Evolutionary conservation across 306 rosid genomes (phyloP).

Genomic region (Inga leiocalycina): DNA sequence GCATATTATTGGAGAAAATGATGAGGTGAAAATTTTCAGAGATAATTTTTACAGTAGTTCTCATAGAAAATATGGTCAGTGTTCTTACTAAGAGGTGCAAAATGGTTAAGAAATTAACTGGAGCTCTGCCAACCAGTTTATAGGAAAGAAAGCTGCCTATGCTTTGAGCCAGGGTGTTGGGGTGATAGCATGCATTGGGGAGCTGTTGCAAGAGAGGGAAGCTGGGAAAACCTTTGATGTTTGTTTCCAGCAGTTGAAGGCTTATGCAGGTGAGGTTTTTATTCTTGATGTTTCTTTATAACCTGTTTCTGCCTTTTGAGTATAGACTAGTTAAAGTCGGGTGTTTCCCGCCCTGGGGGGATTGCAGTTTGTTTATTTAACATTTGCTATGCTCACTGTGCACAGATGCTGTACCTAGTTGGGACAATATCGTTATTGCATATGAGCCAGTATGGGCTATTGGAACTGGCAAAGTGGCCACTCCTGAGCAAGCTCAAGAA

Average conservation of each 20-base stretch:
- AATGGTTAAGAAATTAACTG: slow-evolving; percentile 33
- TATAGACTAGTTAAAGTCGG: not conserved
- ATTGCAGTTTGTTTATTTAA: slow-evolving; percentile 28
- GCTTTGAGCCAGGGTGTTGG: slow-evolving; percentile 93
- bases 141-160: slow-evolving; percentile 97
- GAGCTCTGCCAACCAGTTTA: slow-evolving; percentile 66
- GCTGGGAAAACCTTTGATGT: slow-evolving; percentile 96
- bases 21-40: slow-evolving; percentile 68
- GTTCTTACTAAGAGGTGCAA: slow-evolving; percentile 28
- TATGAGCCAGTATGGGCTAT: slow-evolving; percentile 99
- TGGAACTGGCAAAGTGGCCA: slow-evolving; percentile 98
- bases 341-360: not conserved
- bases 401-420: slow-evolving; percentile 89
- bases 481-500: slow-evolving; percentile 98
- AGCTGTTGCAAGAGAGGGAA: slow-evolving; percentile 87
- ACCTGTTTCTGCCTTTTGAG: slow-evolving; percentile 8
- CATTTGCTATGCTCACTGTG: slow-evolving; percentile 16
- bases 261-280: slow-evolving; percentile 70
- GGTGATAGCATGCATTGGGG: slow-evolving; percentile 98
- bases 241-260: slow-evolving; percentile 81
- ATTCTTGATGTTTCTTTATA: slow-evolving; percentile 13
- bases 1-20: slow-evolving; percentile 91
- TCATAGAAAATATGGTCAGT: slow-evolving; percentile 19
- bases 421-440: slow-evolving; percentile 93
- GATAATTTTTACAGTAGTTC: slow-evolving; percentile 16